phyloP scores from a whole-genome alignment of 2,329 filamentous ascomycete genomes.

The Exophiala aquamarina region DNA sequence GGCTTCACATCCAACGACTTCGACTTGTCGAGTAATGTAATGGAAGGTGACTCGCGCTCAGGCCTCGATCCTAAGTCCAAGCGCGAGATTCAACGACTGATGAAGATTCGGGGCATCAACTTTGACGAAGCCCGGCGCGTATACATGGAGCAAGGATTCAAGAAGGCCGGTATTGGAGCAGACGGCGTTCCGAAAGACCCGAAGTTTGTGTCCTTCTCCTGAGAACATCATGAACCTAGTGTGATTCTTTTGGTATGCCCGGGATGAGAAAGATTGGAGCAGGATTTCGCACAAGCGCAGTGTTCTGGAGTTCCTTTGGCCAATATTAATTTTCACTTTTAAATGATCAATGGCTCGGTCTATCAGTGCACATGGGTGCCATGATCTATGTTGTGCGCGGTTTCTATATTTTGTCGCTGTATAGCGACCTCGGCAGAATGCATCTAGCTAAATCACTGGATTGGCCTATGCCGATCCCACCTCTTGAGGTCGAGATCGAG shows the following conservation, averaged over 20 bases:
- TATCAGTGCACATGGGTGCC: too few species aligned
- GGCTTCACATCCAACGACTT: slow-evolving; percentile 83
- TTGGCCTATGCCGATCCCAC: too few species aligned
- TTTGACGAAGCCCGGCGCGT: slow-evolving; percentile 90
- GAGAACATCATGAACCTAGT: slow-evolving; percentile 81
- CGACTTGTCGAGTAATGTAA: slow-evolving; percentile 77
- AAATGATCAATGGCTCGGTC: too few species aligned
- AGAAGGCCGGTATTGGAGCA: slow-evolving; percentile 80
- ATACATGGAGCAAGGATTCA: slow-evolving; percentile 83
- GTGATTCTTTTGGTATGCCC: slow-evolving; percentile 59
- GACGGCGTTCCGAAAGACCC: slow-evolving; percentile 88
- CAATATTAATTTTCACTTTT: too few species aligned
- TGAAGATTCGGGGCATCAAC: slow-evolving; percentile 77
- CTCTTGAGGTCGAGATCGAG: too few species aligned
- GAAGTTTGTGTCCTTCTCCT: slow-evolving; percentile 85
- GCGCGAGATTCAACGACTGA: slow-evolving; percentile 79
- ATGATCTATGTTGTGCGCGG: too few species aligned
- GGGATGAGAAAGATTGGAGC: background rate
- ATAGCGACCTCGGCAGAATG: too few species aligned
- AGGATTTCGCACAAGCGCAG: too few species aligned
- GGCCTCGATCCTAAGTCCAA: slow-evolving; percentile 82
- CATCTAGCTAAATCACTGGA: too few species aligned
- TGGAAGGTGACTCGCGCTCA: slow-evolving; percentile 71
- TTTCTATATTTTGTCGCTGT: too few species aligned
- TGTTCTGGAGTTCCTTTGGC: too few species aligned